A percentile compares a stretch with the other conserved stretches of the same genome.
Evolutionary conservation across 306 rosid genomes (phyloP).

Genomic region (Elaeagnus macrophylla): DNA sequence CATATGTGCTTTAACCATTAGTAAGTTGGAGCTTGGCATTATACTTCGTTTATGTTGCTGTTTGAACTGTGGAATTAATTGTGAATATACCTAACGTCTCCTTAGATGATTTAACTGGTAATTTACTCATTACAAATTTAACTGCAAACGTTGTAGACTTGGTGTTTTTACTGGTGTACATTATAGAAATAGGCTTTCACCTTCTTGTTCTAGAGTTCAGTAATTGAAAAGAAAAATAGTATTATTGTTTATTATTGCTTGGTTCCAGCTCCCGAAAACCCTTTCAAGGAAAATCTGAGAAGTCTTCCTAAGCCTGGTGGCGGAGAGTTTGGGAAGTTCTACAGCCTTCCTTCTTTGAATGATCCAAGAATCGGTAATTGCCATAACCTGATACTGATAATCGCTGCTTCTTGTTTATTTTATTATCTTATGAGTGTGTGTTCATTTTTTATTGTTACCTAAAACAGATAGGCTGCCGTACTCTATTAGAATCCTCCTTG

Average conservation of each 20-base stretch:
- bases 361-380: slow-evolving; percentile 84
- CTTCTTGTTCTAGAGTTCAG: neutral
- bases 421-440: slow-evolving; percentile 5
- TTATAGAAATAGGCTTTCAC: too few relatives aligned
- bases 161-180: too few relatives aligned
- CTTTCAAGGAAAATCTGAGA: slow-evolving; percentile 77
- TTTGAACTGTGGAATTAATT: too few relatives aligned
- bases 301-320: slow-evolving; percentile 93
- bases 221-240: neutral
- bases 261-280: slow-evolving; percentile 65
- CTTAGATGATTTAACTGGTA: too few relatives aligned
- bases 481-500: slow-evolving; percentile 64
- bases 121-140: too few relatives aligned
- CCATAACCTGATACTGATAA: neutral
- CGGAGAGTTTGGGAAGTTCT: slow-evolving; percentile 88
- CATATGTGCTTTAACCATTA: too few relatives aligned
- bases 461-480: slow-evolving; percentile 65
- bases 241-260: slow-evolving; percentile 9
- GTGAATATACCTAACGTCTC: too few relatives aligned
- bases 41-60: slow-evolving; percentile 6
- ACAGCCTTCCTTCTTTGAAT: slow-evolving; percentile 83
- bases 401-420: neutral
- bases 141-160: too few relatives aligned
- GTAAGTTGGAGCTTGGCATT: neutral
- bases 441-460: slow-evolving; percentile 12